phyloP scores from a whole-genome alignment of 768 basidiomycete species.

The Steccherinum ochraceum region DNA sequence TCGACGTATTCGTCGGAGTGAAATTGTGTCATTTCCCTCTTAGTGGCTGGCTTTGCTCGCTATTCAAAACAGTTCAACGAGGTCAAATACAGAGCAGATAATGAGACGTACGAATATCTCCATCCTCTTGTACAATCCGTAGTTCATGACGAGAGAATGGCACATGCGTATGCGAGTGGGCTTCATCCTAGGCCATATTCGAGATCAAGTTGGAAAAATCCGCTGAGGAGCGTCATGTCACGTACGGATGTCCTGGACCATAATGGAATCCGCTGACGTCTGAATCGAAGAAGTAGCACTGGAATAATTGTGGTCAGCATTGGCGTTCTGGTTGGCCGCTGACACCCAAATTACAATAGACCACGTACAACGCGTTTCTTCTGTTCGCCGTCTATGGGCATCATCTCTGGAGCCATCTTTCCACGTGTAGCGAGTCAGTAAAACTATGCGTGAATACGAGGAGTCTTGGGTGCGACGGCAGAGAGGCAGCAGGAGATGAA shows the following conservation, averaged over 20 bases:
- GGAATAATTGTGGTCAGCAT: conserved; percentile 1
- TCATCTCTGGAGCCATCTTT: conserved; percentile 26
- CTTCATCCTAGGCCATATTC: conserved; percentile 67
- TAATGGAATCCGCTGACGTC: conserved; percentile 99
- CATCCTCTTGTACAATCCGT: conserved; percentile 99
- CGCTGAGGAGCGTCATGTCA: conserved; percentile 1
- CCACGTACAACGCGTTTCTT: conserved; percentile 83
- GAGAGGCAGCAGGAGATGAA: not conserved
- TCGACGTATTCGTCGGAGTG: conserved; percentile 99
- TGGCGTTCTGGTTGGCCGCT: too few species aligned
- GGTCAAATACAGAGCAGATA: not conserved
- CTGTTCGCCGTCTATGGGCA: conserved; percentile 53
- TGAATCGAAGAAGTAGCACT: conserved; percentile 99
- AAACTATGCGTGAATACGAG: not conserved
- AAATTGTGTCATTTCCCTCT: conserved; percentile 99
- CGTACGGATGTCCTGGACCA: conserved; percentile 94
- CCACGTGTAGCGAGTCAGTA: not conserved
- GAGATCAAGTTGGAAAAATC: conserved; percentile 13
- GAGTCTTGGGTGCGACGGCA: not conserved
- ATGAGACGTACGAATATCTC: conserved; percentile 94
- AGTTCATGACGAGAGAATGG: conserved; percentile 99
- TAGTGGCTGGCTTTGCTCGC: conserved; percentile 99
- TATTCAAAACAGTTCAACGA: conserved; percentile 23
- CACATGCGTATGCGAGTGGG: conserved; percentile 99
- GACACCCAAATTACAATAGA: too few species aligned